A percentile compares a stretch with the other conserved stretches of the same genome.
phyloP scores from a whole-genome alignment of 164 flowering plant species.

The Akebia trifoliata region DNA sequence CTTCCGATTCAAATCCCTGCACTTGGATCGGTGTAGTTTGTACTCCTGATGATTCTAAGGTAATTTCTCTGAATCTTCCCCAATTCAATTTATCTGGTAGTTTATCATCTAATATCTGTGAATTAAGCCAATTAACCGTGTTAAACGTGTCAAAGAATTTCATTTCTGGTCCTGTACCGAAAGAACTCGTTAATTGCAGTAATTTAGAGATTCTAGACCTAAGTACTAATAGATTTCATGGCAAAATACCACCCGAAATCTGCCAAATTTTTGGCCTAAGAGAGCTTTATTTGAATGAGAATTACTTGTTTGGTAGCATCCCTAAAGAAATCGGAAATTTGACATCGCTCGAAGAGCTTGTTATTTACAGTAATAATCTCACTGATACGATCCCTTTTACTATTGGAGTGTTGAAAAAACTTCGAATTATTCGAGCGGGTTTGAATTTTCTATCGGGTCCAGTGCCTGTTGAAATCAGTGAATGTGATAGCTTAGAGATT shows the following conservation, averaged over 20 bases:
- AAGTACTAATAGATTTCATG: conserved; percentile 48
- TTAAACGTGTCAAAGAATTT: conserved; percentile 44
- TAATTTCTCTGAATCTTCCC: conserved; percentile 32
- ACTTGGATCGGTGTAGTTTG: conserved; percentile 48
- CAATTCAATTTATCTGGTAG: conserved; percentile 42
- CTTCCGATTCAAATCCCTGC: conserved; percentile 34
- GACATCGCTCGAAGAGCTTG: conserved; percentile 39
- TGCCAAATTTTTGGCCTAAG: conserved; percentile 26
- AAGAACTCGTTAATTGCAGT: conserved; percentile 25
- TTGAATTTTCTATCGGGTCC: conserved; percentile 40
- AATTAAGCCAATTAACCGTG: conserved; percentile 23
- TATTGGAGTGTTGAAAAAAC: conserved; percentile 35
- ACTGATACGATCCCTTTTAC: conserved; percentile 41
- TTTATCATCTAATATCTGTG: conserved; percentile 39
- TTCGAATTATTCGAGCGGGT: conserved; percentile 47
- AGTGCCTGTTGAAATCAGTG: conserved; percentile 40
- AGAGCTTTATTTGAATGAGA: conserved; percentile 46
- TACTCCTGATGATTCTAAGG: conserved; percentile 19
- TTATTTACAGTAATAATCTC: conserved; percentile 48
- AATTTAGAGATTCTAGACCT: conserved; percentile 41
- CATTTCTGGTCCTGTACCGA: conserved; percentile 51
- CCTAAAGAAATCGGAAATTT: conserved; percentile 39
- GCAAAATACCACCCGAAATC: conserved; percentile 32
- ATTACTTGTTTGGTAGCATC: conserved; percentile 36
- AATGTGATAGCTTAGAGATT: conserved; percentile 41